Conservation (phyloP, 2,329 filamentous ascomycete species). For the Diaporthe sp. region DNA sequence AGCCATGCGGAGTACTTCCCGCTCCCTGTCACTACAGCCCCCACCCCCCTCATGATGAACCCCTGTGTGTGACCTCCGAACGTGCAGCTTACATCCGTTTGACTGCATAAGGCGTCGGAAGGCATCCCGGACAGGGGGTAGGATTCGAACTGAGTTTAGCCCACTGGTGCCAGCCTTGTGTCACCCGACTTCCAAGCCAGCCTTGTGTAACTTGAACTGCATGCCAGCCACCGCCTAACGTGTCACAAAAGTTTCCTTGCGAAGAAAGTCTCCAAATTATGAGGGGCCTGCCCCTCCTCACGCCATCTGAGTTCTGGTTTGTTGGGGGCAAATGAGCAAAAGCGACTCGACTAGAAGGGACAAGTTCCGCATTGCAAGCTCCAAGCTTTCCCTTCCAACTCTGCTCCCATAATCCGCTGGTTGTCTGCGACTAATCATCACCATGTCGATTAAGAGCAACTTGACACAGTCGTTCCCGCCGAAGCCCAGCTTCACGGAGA, state of each 20-base stretch:
- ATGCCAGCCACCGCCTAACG: not conserved
- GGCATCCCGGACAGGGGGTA: not conserved
- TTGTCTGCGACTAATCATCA: not conserved
- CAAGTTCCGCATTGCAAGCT: not conserved
- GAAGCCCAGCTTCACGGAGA: conserved; percentile 32
- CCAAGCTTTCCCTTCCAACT: not conserved
- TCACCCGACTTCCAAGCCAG: not conserved
- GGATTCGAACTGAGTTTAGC: not conserved
- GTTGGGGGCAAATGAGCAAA: not conserved
- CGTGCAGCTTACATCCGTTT: not conserved
- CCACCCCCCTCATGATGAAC: no score
- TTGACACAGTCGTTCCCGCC: conserved; percentile 24
- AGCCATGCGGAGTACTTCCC: no score
- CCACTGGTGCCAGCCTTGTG: not conserved
- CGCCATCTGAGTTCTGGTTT: not conserved
- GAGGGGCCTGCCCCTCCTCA: not conserved
- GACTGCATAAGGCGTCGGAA: not conserved
- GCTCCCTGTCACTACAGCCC: not conserved
- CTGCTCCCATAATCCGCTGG: not conserved
- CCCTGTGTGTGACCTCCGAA: not conserved
- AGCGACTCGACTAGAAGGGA: not conserved
- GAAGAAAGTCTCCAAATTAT: no score
- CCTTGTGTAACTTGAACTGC: not conserved
- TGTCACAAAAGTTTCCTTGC: not conserved
- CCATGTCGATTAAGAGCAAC: not conserved